phyloP scores from a whole-genome alignment of 768 basidiomycete species.

The Boletus edulis region DNA sequence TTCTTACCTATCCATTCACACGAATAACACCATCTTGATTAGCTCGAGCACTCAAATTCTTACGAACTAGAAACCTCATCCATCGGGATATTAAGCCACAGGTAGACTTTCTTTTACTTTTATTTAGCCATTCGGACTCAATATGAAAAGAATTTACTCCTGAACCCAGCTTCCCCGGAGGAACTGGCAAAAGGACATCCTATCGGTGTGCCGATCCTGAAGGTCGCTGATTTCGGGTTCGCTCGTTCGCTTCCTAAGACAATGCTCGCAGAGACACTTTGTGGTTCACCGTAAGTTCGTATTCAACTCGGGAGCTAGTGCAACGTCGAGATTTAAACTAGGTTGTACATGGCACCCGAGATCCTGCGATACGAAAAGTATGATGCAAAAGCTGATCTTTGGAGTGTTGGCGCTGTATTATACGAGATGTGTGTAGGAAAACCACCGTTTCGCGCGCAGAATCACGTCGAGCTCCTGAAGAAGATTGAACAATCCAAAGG shows the following conservation, averaged over 20 bases:
- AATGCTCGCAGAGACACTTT: slow-evolving; percentile 96
- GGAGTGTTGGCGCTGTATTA: slow-evolving; percentile 96
- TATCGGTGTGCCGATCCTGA: slow-evolving; percentile 88
- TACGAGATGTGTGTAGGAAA: slow-evolving; percentile 94
- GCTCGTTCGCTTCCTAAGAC: slow-evolving; percentile 88
- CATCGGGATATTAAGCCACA: slow-evolving; percentile 98
- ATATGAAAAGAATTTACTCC: slow-evolving; percentile 70
- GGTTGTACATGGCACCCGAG: slow-evolving; percentile 98
- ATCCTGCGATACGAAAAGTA: slow-evolving; percentile 97
- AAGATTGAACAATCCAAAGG: slow-evolving; percentile 91
- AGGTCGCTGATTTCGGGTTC: slow-evolving; percentile 98
- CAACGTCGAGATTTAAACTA: slow-evolving; percentile 26
- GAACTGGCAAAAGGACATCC: slow-evolving; percentile 89
- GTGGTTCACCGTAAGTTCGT: slow-evolving; percentile 85
- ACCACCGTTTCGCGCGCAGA: slow-evolving; percentile 93
- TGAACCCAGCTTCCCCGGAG: slow-evolving; percentile 76
- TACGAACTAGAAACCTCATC: slow-evolving; percentile 84
- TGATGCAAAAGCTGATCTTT: slow-evolving; percentile 95
- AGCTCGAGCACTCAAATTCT: slow-evolving; percentile 93
- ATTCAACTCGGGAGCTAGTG: background rate
- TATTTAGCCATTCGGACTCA: slow-evolving; percentile 5
- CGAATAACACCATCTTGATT: background rate
- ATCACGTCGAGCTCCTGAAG: slow-evolving; percentile 93
- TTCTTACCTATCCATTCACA: background rate
- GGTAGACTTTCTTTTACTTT: slow-evolving; percentile 33